A percentile compares a stretch with the other conserved stretches of the same genome.
Conservation (phyloP, 495 filamentous ascomycete genomes). For the Xylaria castorea region DNA sequence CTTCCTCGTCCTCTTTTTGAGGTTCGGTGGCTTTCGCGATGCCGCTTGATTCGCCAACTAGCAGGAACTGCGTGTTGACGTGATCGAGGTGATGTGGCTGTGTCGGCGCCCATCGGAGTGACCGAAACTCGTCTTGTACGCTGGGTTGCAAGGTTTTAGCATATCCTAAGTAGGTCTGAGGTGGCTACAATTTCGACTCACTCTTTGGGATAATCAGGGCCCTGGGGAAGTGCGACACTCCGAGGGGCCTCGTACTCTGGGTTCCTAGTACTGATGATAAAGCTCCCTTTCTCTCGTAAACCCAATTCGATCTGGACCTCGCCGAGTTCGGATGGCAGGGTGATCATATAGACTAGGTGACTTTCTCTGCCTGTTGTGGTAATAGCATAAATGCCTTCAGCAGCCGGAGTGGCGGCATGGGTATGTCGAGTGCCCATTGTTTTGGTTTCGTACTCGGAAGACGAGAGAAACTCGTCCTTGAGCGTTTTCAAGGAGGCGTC, state of each 20-base stretch:
- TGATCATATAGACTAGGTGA: conserved; percentile 84
- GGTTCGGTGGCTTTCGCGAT: conserved; percentile 66
- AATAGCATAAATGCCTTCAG: conserved; percentile 87
- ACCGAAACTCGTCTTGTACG: conserved; percentile 75
- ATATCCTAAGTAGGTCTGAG: neutral
- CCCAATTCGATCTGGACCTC: conserved; percentile 82
- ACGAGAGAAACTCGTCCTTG: conserved; percentile 71
- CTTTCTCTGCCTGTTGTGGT: conserved; percentile 72
- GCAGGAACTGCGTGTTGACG: conserved; percentile 77
- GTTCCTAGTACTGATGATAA: conserved; percentile 81
- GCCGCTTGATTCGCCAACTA: conserved; percentile 76
- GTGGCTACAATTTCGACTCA: conserved; percentile 46
- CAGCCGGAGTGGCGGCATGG: conserved; percentile 75
- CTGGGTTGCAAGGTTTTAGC: conserved; percentile 32
- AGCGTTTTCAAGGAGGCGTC: conserved; percentile 71
- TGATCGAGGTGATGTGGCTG: conserved; percentile 80
- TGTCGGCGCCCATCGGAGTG: conserved; percentile 75
- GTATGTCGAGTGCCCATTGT: conserved; percentile 74
- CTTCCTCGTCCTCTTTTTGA: conserved; percentile 62
- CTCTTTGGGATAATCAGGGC: conserved; percentile 76
- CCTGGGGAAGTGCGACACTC: conserved; percentile 66
- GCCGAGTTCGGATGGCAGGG: conserved; percentile 71
- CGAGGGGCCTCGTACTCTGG: conserved; percentile 71
- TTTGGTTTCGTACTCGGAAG: conserved; percentile 75
- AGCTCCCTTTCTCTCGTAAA: conserved; percentile 73